Evolutionary conservation across 2,329 filamentous ascomycete species (phyloP).

Genomic region (Colletotrichum coccodes): DNA sequence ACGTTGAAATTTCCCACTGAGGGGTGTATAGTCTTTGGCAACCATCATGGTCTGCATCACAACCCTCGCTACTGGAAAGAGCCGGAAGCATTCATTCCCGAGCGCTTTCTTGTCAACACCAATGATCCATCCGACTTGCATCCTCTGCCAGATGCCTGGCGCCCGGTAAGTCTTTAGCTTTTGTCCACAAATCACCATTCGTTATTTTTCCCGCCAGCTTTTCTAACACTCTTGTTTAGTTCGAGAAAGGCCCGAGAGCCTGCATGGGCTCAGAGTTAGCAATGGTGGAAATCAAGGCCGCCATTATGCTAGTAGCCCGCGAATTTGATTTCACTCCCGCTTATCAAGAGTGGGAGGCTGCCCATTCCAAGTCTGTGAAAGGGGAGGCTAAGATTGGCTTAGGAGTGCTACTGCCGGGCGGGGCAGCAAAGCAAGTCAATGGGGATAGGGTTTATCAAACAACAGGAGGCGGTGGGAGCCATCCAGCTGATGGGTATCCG

Average conservation of each 20-base stretch:
- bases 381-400: conserved; percentile 5
- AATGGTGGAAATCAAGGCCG: conserved; percentile 13
- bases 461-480: conserved; percentile 14
- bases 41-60: conserved; percentile 14
- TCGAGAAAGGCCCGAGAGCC: conserved; percentile 11
- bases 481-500: conserved; percentile 15
- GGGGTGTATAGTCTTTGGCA: conserved; percentile 14
- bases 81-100: conserved; percentile 1
- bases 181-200: too few relatives aligned
- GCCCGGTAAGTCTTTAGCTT: not conserved
- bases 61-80: conserved; percentile 15
- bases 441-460: conserved; percentile 18
- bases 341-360: conserved; percentile 10
- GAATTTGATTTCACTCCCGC: conserved; percentile 9
- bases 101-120: not conserved
- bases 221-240: not conserved
- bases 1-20: not conserved
- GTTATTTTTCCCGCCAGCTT: not conserved
- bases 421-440: conserved; percentile 4
- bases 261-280: conserved; percentile 23
- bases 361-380: not conserved
- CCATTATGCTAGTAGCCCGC: conserved; percentile 2
- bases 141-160: conserved; percentile 9
- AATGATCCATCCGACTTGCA: conserved; percentile 3
- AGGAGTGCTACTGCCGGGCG: conserved; percentile 8